Percentiles rank a stretch among this genome's conserved stretches.
Conservation (phyloP, 352 stramenopile species). For the Plasmopara halstedii region DNA sequence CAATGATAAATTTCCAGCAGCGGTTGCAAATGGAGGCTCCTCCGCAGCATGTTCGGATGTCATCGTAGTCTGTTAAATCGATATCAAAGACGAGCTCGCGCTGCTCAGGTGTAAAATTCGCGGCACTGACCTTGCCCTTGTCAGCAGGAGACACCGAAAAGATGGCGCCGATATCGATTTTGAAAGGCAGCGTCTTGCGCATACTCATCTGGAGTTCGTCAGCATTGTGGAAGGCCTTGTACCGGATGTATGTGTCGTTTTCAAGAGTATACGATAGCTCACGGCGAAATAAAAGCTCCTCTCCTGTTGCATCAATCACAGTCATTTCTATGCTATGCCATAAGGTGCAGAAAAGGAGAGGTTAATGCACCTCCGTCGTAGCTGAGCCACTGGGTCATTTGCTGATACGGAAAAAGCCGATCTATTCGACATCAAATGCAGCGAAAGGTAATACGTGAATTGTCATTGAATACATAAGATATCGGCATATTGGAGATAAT, state of each 20-base stretch:
- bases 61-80: conserved; percentile 99
- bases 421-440: conserved; percentile 26
- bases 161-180: conserved; percentile 99
- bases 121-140: conserved; percentile 80
- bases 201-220: conserved; percentile 82
- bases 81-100: conserved; percentile 99
- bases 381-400: conserved; percentile 77
- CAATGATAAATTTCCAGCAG: conserved; percentile 98
- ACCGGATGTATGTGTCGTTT: conserved; percentile 99
- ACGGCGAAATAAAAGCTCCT: conserved; percentile 81
- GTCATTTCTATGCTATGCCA: too few relatives aligned
- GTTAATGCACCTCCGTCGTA: conserved; percentile 68
- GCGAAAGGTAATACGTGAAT: neutral
- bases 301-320: too few relatives aligned
- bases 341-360: too few relatives aligned
- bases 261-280: conserved; percentile 98
- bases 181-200: conserved; percentile 93
- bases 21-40: conserved; percentile 87
- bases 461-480: neutral
- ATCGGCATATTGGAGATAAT: neutral
- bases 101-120: conserved; percentile 89
- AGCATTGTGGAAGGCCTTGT: conserved; percentile 90
- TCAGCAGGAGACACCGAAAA: conserved; percentile 84
- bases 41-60: conserved; percentile 94
- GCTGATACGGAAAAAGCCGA: conserved; percentile 79